Conservation (phyloP, 148 eudicot genomes). For the Vaccinium corymbosum region DNA sequence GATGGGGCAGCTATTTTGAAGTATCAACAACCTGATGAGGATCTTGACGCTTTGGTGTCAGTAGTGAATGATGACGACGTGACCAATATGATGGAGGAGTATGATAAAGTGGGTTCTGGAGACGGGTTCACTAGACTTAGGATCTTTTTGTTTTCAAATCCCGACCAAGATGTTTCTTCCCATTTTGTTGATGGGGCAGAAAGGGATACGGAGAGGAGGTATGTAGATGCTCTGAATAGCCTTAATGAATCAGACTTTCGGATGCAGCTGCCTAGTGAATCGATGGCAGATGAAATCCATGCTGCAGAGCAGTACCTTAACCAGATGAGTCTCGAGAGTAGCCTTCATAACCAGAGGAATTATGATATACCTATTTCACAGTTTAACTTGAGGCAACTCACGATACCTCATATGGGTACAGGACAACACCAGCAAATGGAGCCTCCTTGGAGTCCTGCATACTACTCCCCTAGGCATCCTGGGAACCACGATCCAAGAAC, state of each 20-base stretch:
- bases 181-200: slow-evolving; percentile 75
- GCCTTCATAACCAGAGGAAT: slow-evolving; percentile 62
- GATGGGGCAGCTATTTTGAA: slow-evolving; percentile 68
- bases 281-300: slow-evolving; percentile 52
- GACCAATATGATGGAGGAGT: slow-evolving; percentile 97
- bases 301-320: slow-evolving; percentile 60
- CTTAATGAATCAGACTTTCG: slow-evolving; percentile 65
- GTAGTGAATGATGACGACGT: slow-evolving; percentile 98
- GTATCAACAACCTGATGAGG: slow-evolving; percentile 99
- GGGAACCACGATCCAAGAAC: slow-evolving; percentile 56
- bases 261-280: slow-evolving; percentile 45
- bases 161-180: slow-evolving; percentile 61
- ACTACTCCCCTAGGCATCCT: slow-evolving; percentile 68
- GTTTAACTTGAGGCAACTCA: slow-evolving; percentile 59
- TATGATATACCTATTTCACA: slow-evolving; percentile 61
- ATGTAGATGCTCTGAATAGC: slow-evolving; percentile 94
- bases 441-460: slow-evolving; percentile 77
- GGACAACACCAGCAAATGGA: slow-evolving; percentile 57
- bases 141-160: slow-evolving; percentile 70
- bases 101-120: slow-evolving; percentile 83
- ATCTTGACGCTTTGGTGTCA: slow-evolving; percentile 96
- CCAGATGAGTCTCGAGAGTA: slow-evolving; percentile 67
- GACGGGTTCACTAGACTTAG: slow-evolving; percentile 90
- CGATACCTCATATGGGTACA: slow-evolving; percentile 58
- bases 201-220: slow-evolving; percentile 80